A percentile compares a stretch with the other conserved stretches of the same genome.
Evolutionary conservation across 345 rosid species (phyloP).

Genomic region (Diplotaxis tenuifolia): DNA sequence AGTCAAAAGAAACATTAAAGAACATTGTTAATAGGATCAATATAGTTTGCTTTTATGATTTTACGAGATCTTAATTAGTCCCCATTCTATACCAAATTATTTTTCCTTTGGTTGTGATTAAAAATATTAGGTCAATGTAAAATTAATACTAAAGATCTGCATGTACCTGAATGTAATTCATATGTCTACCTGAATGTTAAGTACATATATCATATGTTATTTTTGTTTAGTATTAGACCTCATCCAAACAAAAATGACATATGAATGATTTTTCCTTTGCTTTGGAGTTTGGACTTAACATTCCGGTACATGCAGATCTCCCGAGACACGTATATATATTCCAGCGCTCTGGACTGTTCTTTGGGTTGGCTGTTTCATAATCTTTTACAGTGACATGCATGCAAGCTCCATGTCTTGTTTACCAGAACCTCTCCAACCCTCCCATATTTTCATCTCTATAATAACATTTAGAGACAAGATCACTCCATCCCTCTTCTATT

Average conservation of each 20-base stretch:
- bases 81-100: conserved; percentile 8
- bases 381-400: background rate
- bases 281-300: background rate
- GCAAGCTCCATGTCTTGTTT: background rate
- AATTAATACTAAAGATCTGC: too few relatives aligned
- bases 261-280: too few relatives aligned
- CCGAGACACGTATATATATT: background rate
- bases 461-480: too few relatives aligned
- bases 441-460: too few relatives aligned
- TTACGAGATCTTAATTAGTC: conserved; percentile 17
- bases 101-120: conserved; percentile 3
- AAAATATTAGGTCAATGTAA: background rate
- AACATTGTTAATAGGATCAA: conserved; percentile 42
- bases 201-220: too few relatives aligned
- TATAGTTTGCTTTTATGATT: conserved; percentile 9
- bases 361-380: background rate
- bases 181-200: too few relatives aligned
- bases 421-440: too few relatives aligned
- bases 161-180: too few relatives aligned
- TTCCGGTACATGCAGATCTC: background rate
- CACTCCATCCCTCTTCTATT: too few relatives aligned
- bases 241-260: too few relatives aligned
- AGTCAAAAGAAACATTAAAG: conserved; percentile 23
- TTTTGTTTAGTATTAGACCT: too few relatives aligned
- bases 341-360: background rate